A percentile compares a stretch with the other conserved stretches of the same genome.
phyloP scores from a whole-genome alignment of 2,329 filamentous ascomycete species.

The Ophiostoma ips region DNA sequence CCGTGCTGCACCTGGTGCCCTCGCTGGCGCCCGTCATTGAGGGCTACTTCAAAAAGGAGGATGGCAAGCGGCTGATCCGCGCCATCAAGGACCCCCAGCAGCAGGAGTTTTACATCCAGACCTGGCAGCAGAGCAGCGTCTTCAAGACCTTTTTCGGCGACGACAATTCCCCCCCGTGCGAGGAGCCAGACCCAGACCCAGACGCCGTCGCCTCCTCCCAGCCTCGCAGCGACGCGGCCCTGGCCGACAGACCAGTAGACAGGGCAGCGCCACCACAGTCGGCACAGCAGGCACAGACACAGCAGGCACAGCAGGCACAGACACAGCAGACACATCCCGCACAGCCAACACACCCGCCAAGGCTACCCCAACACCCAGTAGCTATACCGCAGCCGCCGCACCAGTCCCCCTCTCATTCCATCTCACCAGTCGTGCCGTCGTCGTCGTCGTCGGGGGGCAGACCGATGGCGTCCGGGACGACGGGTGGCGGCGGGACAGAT shows the following conservation, averaged over 20 bases:
- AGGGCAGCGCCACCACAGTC: no score
- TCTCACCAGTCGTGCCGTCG: neutral
- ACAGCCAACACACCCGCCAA: no score
- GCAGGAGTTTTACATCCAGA: conserved; percentile 23
- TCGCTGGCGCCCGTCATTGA: conserved; percentile 23
- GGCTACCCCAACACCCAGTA: neutral
- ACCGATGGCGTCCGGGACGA: neutral
- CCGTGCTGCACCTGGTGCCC: conserved; percentile 23
- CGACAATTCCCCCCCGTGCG: conserved; percentile 7
- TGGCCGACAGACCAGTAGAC: no score
- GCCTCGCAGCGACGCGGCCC: neutral
- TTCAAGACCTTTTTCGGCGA: conserved; percentile 22
- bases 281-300: no score
- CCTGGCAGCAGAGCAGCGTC: conserved; percentile 24
- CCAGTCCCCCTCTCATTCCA: neutral
- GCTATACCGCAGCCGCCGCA: neutral
- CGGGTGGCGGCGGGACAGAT: neutral
- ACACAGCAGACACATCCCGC: no score
- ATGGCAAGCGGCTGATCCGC: conserved; percentile 18
- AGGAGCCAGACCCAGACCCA: neutral
- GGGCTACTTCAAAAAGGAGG: conserved; percentile 20
- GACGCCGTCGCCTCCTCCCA: neutral
- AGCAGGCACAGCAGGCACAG: no score
- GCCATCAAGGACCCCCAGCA: conserved; percentile 24
- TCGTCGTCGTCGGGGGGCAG: no score